These are phyloP conservation scores for Bruguiera parviflora DNA, from an alignment of 345 rosid genomes.

Conservation along the genomic window DNA sequence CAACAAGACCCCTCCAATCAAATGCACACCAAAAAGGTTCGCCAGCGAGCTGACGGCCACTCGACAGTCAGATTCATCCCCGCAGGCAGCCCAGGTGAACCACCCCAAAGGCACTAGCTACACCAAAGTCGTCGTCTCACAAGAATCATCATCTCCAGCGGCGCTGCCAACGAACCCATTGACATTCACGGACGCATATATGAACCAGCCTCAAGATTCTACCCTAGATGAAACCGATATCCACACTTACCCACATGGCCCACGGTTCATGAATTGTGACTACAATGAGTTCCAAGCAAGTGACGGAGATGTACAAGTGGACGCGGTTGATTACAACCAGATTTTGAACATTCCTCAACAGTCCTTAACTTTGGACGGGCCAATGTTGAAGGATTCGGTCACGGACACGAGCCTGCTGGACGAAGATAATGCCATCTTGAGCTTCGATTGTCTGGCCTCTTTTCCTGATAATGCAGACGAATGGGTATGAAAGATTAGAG, in stretches of 20 bases:
- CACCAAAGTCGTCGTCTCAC: constrained; percentile 20
- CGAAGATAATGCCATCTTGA: constrained; percentile 20
- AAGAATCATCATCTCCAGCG: neutral
- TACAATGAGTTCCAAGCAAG: neutral
- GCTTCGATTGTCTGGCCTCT: constrained; percentile 34
- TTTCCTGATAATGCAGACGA: constrained; percentile 32
- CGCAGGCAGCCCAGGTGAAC: constrained; percentile 15
- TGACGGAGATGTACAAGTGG: neutral
- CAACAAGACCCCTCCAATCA: neutral
- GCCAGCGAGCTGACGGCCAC: neutral
- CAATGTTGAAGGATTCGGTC: constrained; percentile 22
- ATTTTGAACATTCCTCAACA: neutral
- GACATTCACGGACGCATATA: neutral
- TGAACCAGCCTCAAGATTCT: neutral
- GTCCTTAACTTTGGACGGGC: neutral
- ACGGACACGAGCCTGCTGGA: neutral
- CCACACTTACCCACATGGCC: neutral
- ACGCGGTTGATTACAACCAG: neutral
- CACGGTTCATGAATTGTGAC: constrained; percentile 19
- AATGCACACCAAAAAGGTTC: neutral
- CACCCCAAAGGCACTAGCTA: constrained; percentile 35
- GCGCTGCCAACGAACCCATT: neutral
- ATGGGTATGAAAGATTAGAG: constrained; percentile 19
- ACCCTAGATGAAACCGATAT: neutral
- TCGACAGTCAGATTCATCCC: neutral